Conservation (phyloP, 306 rosid species). For the Sesbania bispinosa region DNA sequence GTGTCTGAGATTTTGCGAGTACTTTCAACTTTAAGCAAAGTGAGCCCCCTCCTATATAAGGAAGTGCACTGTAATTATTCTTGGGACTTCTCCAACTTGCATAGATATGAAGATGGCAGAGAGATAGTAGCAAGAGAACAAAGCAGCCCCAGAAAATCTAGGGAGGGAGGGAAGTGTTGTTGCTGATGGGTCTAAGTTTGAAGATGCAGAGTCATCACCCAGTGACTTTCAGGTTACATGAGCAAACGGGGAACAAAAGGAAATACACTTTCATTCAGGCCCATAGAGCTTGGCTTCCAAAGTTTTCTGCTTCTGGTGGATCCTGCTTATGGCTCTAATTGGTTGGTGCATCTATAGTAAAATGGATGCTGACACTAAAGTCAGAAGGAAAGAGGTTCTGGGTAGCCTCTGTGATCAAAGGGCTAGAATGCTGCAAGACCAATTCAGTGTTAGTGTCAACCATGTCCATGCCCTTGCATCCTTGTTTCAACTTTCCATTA, state of each 20-base stretch:
- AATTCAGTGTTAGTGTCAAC: conserved; percentile 91
- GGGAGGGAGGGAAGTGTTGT: conserved; percentile 18
- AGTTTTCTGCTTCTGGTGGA: conserved; percentile 45
- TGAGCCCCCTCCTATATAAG: conserved; percentile 24
- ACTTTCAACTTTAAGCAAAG: conserved; percentile 35
- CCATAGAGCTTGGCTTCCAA: conserved; percentile 73
- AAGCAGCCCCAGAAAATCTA: conserved; percentile 17
- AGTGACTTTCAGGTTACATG: conserved; percentile 62
- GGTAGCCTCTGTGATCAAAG: conserved; percentile 95
- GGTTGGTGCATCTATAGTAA: conserved; percentile 46
- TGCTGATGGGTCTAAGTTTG: conserved; percentile 48
- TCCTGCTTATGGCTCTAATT: conserved; percentile 49
- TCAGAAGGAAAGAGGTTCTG: conserved; percentile 73
- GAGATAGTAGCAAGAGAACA: conserved; percentile 13
- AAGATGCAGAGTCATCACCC: conserved; percentile 62
- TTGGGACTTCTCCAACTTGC: conserved; percentile 26
- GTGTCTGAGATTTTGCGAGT: conserved; percentile 38
- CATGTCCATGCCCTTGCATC: conserved; percentile 98
- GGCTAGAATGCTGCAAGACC: conserved; percentile 98
- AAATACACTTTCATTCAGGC: conserved; percentile 77
- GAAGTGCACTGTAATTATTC: conserved; percentile 12
- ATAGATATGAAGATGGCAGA: conserved; percentile 46
- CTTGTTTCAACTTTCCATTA: conserved; percentile 96
- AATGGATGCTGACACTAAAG: conserved; percentile 82
- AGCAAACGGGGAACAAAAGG: conserved; percentile 62